Base-by-base conservation (phyloP, 192 early-diverging fungal species). In the Thoreauomyces humboldtii region DNA sequence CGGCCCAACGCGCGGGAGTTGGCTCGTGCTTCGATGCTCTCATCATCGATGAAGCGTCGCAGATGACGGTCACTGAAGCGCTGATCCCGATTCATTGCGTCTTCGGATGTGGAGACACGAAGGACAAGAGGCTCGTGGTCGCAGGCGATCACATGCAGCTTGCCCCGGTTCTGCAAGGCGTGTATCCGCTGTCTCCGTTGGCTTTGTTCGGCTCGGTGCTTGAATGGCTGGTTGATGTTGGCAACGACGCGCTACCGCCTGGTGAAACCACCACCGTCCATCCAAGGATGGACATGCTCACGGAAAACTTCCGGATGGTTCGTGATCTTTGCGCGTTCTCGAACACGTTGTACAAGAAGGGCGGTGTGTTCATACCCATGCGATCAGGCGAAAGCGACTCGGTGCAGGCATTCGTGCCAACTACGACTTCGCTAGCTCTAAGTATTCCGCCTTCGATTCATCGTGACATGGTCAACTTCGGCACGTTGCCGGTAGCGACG, bases 231-330 rank as follows among this genome's bases (percentile, higher is more conserved):
- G n/a, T 73, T 48, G 31, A 34, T 12, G 32, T 11, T 7, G 54
- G 50, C 15, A 19, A 7, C 27, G 29, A 44, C 1, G n/a, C n/a
- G n/a, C n/a, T n/a, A n/a, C n/a, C n/a, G n/a, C n/a, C n/a, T n/a
- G 19, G 32, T 12, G 63, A 65, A 27, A 35, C 25, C 0, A 21
- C 12, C 28, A 14, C 19, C 17, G 19, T 33, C 22, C 22, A 22
- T 25, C n/a, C n/a, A n/a, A 14, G 59, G 1, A 69, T 56, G 19
- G 24, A 46, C 9, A 65, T 74, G 61, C 58, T 76, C 51, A 69
- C 7, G 29, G 71, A 73, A 37, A 76, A 76, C 41, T 76, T 74
- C 50, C 75, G 75, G 15, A 74, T 76, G 51, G 70, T 76, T 12
- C 21, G 2, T 7, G 34, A 47, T 15, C 28, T 76, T 3, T 76